phyloP scores from a whole-genome alignment of 768 basidiomycete species.

The Ephemerocybe angulata region DNA sequence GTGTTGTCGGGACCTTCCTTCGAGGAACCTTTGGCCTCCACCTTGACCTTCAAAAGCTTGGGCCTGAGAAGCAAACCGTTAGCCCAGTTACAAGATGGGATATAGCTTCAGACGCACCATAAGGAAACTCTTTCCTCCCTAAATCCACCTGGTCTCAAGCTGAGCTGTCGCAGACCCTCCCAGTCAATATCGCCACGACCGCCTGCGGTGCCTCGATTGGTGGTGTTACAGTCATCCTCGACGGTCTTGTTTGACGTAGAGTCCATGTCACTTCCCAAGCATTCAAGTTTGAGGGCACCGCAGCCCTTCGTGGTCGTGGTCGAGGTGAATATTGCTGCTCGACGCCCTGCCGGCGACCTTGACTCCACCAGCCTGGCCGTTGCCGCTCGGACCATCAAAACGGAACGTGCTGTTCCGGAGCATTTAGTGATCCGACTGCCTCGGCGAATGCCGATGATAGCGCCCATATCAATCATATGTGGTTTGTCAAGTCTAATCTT shows the following conservation, averaged over 20 bases:
- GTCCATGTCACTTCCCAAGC: neutral
- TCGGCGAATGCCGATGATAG: no score
- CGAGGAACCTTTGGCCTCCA: slow-evolving; percentile 2
- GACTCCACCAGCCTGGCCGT: no score
- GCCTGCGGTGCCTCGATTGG: neutral
- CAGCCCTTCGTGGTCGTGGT: no score
- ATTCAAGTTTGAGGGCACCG: neutral
- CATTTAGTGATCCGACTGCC: no score
- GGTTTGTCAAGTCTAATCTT: no score
- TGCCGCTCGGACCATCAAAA: no score
- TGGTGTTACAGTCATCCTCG: neutral
- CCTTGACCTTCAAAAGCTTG: slow-evolving; percentile 23
- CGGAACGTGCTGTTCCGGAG: no score
- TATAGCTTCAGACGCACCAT: slow-evolving; percentile 49
- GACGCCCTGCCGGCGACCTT: no score
- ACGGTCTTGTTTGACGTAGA: neutral
- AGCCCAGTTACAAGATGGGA: neutral
- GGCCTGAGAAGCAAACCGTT: slow-evolving; percentile 17
- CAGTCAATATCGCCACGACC: slow-evolving; percentile 32
- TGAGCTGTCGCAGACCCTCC: slow-evolving; percentile 42
- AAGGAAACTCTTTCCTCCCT: slow-evolving; percentile 49
- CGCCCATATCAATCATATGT: no score
- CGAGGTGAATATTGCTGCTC: no score
- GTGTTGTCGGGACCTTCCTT: slow-evolving; percentile 5
- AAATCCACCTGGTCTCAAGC: slow-evolving; percentile 62